Evolutionary conservation across 2,329 filamentous ascomycete species (phyloP).

Genomic region (Penicillium sp.): DNA sequence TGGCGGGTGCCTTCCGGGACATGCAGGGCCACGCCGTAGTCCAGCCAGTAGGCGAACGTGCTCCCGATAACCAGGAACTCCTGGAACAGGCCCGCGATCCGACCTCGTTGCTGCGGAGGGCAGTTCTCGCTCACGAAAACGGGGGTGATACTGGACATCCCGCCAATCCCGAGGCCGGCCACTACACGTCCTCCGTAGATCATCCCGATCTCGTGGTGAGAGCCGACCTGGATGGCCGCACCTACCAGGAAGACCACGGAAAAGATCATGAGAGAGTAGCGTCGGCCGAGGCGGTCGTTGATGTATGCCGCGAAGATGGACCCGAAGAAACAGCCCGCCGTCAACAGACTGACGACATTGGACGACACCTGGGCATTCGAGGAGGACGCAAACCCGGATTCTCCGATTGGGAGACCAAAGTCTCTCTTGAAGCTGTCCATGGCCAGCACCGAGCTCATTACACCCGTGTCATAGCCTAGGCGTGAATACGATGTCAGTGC

Average conservation of each 20-base stretch:
- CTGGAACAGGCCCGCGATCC: conserved; percentile 39
- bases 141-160: conserved; percentile 40
- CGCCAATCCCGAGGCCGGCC: conserved; percentile 38
- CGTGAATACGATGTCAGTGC: background rate
- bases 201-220: conserved; percentile 30
- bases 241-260: conserved; percentile 35
- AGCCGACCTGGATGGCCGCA: conserved; percentile 35
- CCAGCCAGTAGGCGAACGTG: conserved; percentile 53
- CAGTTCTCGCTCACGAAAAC: conserved; percentile 39
- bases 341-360: conserved; percentile 40
- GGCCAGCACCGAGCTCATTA: conserved; percentile 43
- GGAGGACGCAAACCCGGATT: conserved; percentile 31
- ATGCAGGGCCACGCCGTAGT: conserved; percentile 50
- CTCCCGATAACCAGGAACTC: conserved; percentile 43
- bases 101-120: conserved; percentile 33
- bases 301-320: conserved; percentile 36
- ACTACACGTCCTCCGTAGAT: conserved; percentile 41
- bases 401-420: conserved; percentile 37
- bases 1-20: conserved; percentile 48
- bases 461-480: conserved; percentile 46
- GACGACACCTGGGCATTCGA: conserved; percentile 39
- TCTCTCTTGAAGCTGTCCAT: conserved; percentile 42
- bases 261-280: conserved; percentile 38
- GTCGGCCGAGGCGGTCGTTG: conserved; percentile 38
- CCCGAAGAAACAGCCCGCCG: conserved; percentile 41